Evolutionary conservation across 352 stramenopile species (phyloP).

Genomic region (Phytophthora europaea): DNA sequence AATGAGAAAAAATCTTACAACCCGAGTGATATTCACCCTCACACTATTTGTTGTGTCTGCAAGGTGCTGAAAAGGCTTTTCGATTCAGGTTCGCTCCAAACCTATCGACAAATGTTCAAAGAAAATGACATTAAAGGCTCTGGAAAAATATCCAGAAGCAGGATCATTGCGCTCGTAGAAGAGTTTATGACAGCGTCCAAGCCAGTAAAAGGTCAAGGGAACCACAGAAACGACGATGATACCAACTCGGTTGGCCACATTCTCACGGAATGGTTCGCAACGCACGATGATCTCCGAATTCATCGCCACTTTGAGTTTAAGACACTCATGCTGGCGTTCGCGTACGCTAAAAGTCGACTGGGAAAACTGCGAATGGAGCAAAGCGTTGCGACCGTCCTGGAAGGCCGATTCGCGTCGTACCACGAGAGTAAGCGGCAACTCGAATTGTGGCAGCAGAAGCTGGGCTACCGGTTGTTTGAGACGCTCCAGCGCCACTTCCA

Average conservation of each 20-base stretch:
- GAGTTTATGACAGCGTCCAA: conserved; percentile 28
- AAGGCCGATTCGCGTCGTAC: conserved; percentile 64
- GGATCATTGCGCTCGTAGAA: conserved; percentile 54
- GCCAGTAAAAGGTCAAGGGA: neutral
- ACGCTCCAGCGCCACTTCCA: conserved; percentile 70
- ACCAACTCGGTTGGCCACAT: conserved; percentile 18
- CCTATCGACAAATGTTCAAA: conserved; percentile 48
- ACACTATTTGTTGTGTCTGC: neutral
- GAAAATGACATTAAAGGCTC: conserved; percentile 44
- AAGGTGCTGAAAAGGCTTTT: conserved; percentile 52
- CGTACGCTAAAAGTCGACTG: conserved; percentile 53
- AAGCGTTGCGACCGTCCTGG: conserved; percentile 55
- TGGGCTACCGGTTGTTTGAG: conserved; percentile 65
- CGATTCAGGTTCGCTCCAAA: conserved; percentile 44
- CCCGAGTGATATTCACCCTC: neutral
- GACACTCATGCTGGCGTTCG: conserved; percentile 64
- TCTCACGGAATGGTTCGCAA: conserved; percentile 62
- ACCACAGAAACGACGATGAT: neutral
- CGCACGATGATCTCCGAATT: conserved; percentile 54
- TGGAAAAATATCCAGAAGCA: conserved; percentile 49
- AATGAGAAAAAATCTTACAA: neutral
- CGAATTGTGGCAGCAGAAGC: conserved; percentile 75
- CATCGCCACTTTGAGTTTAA: conserved; percentile 67
- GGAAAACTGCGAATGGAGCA: conserved; percentile 61
- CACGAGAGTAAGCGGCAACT: conserved; percentile 70